phyloP scores from a whole-genome alignment of 2,329 filamentous ascomycete genomes.

The Bipolaris cookei region DNA sequence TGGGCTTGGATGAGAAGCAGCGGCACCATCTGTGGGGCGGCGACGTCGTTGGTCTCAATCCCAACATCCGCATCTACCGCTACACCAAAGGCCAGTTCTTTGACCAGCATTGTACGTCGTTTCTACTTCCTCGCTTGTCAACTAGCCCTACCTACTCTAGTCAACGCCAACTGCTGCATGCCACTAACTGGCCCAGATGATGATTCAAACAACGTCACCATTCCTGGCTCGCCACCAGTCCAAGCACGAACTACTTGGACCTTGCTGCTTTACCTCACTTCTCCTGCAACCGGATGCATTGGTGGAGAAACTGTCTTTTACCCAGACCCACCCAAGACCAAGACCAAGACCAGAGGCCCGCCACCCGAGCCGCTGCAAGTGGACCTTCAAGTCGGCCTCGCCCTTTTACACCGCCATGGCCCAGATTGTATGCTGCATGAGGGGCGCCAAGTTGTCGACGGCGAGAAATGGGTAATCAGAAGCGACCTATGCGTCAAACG shows the following conservation, averaged over 20 bases:
- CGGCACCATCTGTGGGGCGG: constrained; percentile 71
- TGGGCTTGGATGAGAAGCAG: constrained; percentile 38
- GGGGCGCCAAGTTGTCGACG: constrained; percentile 75
- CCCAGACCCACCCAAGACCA: constrained; percentile 60
- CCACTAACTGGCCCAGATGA: constrained; percentile 63
- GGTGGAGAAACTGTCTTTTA: constrained; percentile 95
- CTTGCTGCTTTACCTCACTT: constrained; percentile 84
- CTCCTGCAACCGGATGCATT: constrained; percentile 72
- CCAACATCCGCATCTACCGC: constrained; percentile 87
- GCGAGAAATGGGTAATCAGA: constrained; percentile 90
- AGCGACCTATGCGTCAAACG: constrained; percentile 77
- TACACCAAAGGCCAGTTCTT: constrained; percentile 90
- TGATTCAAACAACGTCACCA: constrained; percentile 75
- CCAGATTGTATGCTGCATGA: constrained; percentile 90
- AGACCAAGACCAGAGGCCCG: constrained; percentile 48
- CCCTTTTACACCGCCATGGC: constrained; percentile 86
- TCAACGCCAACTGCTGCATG: background rate
- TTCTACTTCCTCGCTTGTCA: background rate
- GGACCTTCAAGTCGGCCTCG: constrained; percentile 80
- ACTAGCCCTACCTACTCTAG: background rate
- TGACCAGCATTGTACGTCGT: constrained; percentile 80
- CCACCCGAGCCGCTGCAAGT: constrained; percentile 70
- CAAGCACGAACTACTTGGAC: constrained; percentile 86
- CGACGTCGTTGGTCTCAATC: constrained; percentile 80
- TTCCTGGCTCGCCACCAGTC: constrained; percentile 53